Conservation (phyloP, 352 stramenopile species). For the Saprolegnia diclina region DNA sequence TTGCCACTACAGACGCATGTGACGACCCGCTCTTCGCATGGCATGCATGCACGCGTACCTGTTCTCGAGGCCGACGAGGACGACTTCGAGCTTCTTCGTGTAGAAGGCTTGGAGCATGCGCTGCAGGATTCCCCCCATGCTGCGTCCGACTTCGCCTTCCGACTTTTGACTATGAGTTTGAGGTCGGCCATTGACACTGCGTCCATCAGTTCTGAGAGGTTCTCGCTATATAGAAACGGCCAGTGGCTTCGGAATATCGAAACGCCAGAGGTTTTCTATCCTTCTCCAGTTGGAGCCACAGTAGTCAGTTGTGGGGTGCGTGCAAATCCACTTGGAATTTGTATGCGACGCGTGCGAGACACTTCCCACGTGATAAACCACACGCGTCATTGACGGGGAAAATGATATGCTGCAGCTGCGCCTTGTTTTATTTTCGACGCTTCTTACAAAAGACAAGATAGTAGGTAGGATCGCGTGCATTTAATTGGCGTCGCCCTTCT, state of each 20-base stretch:
- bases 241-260: background rate
- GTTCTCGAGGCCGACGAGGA: slow-evolving; percentile 96
- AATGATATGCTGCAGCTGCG: slow-evolving; percentile 1
- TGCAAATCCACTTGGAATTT: background rate
- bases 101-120: slow-evolving; percentile 95
- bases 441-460: background rate
- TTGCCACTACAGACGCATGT: slow-evolving; percentile 79
- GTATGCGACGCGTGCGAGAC: background rate
- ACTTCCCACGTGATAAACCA: background rate
- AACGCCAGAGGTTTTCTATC: background rate
- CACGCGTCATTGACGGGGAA: background rate
- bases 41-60: slow-evolving; percentile 41
- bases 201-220: slow-evolving; percentile 7
- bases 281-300: background rate
- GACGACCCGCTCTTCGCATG: background rate
- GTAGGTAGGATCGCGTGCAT: background rate
- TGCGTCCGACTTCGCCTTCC: slow-evolving; percentile 27
- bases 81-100: slow-evolving; percentile 96
- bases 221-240: slow-evolving; percentile 16
- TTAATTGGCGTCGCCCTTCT: background rate
- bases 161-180: slow-evolving; percentile 9
- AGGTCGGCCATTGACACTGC: slow-evolving; percentile 1
- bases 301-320: background rate
- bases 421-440: background rate
- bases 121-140: slow-evolving; percentile 90